Base-by-base conservation (phyloP, 805 yeast genomes). In the Starmera pachycereana region DNA sequence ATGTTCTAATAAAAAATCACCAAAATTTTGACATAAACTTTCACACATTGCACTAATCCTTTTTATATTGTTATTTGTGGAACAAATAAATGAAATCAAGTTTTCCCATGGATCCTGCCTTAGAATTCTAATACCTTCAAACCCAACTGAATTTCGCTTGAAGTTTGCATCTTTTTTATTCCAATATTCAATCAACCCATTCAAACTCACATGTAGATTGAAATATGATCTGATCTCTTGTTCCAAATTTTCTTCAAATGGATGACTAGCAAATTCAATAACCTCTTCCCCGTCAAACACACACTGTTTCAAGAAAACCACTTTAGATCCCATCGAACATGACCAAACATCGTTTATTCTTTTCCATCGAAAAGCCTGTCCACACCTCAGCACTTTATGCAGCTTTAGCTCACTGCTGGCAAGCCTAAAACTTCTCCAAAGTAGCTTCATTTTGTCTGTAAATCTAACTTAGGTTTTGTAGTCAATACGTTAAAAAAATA, bases 21-120 rank as follows among this genome's bases (percentile, higher is more conserved):
- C 97, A 56, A 74, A 89, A 42, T 81, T 69, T 1, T 62, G 51
- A 53, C 95, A 81, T 31, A 92, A 62, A 36, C 71, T 71, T 46
- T 85, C 86, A 57, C 96, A 92, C 96, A 92, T 88, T 51, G 81
- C 81, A 2, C 95, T 82, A 36, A 92, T 92, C 31, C 98, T 69
- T 53, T 90, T 87, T 40, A 92, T 92, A 53, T 92, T 92, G 61
- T 92, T 92, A 59, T 92, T 92, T n/a, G 95, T 80, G 2, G 96
- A 86, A 61, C 97, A 92, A 10, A 92, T 92, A 48, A 90, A 92
- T 2, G 92, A 83, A 14, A 90, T 64, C 35, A 88, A 65, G 34
- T 90, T 87, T 50, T 92, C 98, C 97, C 97, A 92, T 0, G 98
- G 97, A 47, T 90, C 96, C 58, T 92, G 97, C 31, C 89, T 69